Evolutionary conservation across 805 yeast species (phyloP).

Genomic region (Schizosaccharomyces octosporus): DNA sequence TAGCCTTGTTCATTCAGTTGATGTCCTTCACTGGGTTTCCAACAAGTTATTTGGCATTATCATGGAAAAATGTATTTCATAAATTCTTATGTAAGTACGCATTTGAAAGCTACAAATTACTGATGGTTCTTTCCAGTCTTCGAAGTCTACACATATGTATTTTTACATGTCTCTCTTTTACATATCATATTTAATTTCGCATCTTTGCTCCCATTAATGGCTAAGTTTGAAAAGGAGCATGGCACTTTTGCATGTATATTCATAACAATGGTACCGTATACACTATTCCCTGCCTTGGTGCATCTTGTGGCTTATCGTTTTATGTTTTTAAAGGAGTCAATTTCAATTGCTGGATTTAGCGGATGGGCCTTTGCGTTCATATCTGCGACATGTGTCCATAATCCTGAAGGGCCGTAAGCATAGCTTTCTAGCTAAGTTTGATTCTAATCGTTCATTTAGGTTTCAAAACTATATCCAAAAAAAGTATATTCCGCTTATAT

Average conservation of each 20-base stretch:
- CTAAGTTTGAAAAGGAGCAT: neutral
- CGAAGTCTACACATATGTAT: neutral
- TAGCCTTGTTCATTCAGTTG: too few species aligned
- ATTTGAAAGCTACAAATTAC: too few species aligned
- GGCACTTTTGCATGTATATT: neutral
- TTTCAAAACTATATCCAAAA: too few species aligned
- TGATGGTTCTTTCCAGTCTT: neutral
- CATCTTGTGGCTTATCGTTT: neutral
- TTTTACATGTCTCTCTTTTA: neutral
- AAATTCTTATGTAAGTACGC: too few species aligned
- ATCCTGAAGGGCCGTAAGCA: neutral
- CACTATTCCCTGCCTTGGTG: neutral
- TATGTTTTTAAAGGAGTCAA: neutral
- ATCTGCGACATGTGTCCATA: neutral
- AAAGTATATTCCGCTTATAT: neutral
- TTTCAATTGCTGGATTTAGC: neutral
- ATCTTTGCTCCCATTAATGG: neutral
- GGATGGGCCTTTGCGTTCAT: constrained; percentile 1
- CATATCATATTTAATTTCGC: neutral
- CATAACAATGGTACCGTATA: neutral
- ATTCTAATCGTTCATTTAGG: too few species aligned
- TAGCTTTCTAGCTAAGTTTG: neutral
- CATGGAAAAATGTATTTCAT: too few species aligned
- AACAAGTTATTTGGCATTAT: too few species aligned
- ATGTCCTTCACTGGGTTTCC: too few species aligned